Evolutionary conservation across 306 rosid species (phyloP).

Genomic region (Cicer arietinum): DNA sequence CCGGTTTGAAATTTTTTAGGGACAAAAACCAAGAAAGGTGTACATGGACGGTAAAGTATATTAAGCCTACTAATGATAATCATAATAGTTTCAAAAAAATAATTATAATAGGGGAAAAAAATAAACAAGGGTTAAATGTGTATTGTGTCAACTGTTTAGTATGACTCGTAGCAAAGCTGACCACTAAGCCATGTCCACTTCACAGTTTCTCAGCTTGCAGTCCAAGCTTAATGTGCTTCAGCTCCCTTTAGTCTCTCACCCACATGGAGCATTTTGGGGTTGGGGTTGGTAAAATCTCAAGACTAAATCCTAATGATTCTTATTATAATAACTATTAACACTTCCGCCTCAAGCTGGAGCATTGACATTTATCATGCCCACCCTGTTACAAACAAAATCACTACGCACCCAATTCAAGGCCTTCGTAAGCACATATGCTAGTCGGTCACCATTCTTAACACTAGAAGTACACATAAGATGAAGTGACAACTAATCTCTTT

Average conservation of each 20-base stretch:
- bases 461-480: neutral
- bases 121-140: no score
- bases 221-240: no score
- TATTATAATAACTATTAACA: neutral
- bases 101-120: no score
- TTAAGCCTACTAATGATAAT: neutral
- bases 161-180: no score
- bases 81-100: no score
- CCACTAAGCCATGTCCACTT: no score
- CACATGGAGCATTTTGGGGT: no score
- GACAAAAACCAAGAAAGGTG: neutral
- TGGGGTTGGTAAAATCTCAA: neutral
- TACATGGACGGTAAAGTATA: neutral
- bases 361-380: constrained; percentile 9
- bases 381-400: neutral
- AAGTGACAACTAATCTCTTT: neutral
- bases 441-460: neutral
- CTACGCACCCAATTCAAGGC: neutral
- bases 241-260: no score
- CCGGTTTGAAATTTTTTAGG: neutral
- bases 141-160: no score
- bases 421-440: neutral
- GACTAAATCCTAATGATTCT: neutral
- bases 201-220: no score
- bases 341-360: neutral